Evolutionary conservation across 768 basidiomycete genomes (phyloP).

Genomic region (Termitomyces sp.): DNA sequence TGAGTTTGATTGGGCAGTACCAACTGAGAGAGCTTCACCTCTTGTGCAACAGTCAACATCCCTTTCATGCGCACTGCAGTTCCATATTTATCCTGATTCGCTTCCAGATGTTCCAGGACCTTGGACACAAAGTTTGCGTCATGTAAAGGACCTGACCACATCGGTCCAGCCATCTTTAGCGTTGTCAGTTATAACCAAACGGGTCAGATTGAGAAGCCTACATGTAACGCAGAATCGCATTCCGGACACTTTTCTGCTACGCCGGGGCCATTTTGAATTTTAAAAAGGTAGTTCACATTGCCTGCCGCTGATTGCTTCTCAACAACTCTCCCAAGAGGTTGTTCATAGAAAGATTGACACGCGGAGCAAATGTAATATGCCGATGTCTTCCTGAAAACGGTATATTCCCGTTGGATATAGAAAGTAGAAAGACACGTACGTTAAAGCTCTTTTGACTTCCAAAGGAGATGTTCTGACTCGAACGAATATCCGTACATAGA

Average conservation of each 20-base stretch:
- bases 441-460: conserved; percentile 78
- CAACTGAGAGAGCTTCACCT: conserved; percentile 40
- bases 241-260: conserved; percentile 70
- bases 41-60: conserved; percentile 87
- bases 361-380: conserved; percentile 78
- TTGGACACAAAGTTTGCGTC: conserved; percentile 66
- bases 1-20: not conserved
- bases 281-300: conserved; percentile 60
- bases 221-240: conserved; percentile 75
- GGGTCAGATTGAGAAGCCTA: conserved; percentile 30
- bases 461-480: conserved; percentile 67
- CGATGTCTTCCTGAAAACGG: conserved; percentile 67
- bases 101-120: conserved; percentile 69
- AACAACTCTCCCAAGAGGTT: conserved; percentile 75
- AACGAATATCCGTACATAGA: conserved; percentile 92
- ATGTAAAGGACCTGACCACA: conserved; percentile 94
- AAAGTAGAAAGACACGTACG: conserved; percentile 42
- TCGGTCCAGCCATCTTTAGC: conserved; percentile 81
- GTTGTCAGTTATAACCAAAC: not conserved
- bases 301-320: conserved; percentile 55
- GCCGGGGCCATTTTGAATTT: conserved; percentile 65
- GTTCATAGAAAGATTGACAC: conserved; percentile 80
- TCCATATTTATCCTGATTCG: conserved; percentile 60
- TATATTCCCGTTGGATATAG: conserved; percentile 2
- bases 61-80: conserved; percentile 87